phyloP scores from a whole-genome alignment of 2,329 filamentous ascomycete species.

The Thermochaetoides dissita region DNA sequence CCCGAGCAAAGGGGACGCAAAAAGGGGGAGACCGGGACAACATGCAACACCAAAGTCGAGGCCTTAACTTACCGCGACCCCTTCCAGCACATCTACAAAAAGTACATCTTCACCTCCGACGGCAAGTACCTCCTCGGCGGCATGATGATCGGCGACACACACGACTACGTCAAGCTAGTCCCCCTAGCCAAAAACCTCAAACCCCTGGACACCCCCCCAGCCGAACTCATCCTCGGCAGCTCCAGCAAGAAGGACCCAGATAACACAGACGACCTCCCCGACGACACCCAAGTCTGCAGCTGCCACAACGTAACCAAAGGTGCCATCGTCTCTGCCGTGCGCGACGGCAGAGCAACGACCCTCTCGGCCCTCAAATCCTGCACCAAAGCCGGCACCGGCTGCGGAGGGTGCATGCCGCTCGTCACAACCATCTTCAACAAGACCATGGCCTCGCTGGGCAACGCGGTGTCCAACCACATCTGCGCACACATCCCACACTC shows the following conservation, averaged over 20 bases:
- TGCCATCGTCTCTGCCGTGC: constrained; percentile 57
- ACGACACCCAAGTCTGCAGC: constrained; percentile 81
- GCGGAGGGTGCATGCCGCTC: constrained; percentile 78
- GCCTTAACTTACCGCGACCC: constrained; percentile 80
- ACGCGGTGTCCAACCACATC: constrained; percentile 75
- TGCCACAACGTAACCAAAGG: constrained; percentile 88
- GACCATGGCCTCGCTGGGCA: constrained; percentile 71
- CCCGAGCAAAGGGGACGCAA: constrained; percentile 36
- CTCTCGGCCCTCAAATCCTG: constrained; percentile 74
- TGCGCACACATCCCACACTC: constrained; percentile 76
- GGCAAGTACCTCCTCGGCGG: constrained; percentile 85
- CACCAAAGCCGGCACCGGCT: constrained; percentile 84
- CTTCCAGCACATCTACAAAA: constrained; percentile 81
- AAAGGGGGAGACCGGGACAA: constrained; percentile 10
- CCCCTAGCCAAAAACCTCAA: constrained; percentile 79
- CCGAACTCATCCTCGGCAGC: constrained; percentile 70
- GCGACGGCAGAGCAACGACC: constrained; percentile 67
- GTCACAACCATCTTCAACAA: constrained; percentile 84
- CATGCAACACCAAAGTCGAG: constrained; percentile 48
- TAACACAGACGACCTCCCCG: constrained; percentile 60
- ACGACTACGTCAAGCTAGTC: constrained; percentile 78
- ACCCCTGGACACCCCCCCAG: constrained; percentile 60
- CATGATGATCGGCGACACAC: constrained; percentile 93
- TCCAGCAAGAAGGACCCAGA: constrained; percentile 60
- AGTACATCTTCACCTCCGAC: constrained; percentile 80